Conservation (phyloP, 768 basidiomycete species). For the Mycena haematopus region DNA sequence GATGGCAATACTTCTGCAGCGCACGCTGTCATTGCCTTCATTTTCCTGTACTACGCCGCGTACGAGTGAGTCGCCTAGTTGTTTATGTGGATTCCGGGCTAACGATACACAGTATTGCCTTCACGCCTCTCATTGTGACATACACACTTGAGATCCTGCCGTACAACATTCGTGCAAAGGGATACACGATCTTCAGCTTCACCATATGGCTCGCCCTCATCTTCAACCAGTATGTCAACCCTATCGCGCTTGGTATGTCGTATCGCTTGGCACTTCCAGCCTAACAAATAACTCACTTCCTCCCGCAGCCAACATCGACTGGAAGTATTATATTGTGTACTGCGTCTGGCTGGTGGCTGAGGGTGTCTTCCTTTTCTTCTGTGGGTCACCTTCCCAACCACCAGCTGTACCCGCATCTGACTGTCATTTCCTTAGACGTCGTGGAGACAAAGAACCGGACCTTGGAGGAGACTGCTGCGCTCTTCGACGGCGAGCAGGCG, state of each 20-base stretch:
- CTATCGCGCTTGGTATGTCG: background rate
- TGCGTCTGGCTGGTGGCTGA: too few species aligned
- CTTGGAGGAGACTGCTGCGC: too few species aligned
- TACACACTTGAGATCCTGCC: background rate
- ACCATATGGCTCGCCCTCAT: background rate
- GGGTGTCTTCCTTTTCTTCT: too few species aligned
- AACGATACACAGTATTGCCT: background rate
- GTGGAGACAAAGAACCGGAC: too few species aligned
- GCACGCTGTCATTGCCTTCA: background rate
- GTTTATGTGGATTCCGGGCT: background rate
- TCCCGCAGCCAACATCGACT: too few species aligned
- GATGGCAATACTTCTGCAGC: too few species aligned
- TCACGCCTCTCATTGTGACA: background rate
- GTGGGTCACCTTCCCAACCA: too few species aligned
- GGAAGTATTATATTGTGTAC: too few species aligned
- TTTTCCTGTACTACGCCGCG: slow-evolving; percentile 1
- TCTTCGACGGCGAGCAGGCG: too few species aligned
- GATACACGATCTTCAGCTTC: background rate
- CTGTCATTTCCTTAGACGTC: too few species aligned
- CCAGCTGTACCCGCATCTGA: too few species aligned
- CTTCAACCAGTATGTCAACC: background rate
- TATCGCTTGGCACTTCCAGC: background rate
- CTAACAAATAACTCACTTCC: too few species aligned
- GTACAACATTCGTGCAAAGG: background rate
- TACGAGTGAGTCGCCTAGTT: background rate